A percentile compares a stretch with the other conserved stretches of the same genome.
Evolutionary conservation across 2,329 filamentous ascomycete genomes (phyloP).

Genomic region (Rutstroemia sp.): DNA sequence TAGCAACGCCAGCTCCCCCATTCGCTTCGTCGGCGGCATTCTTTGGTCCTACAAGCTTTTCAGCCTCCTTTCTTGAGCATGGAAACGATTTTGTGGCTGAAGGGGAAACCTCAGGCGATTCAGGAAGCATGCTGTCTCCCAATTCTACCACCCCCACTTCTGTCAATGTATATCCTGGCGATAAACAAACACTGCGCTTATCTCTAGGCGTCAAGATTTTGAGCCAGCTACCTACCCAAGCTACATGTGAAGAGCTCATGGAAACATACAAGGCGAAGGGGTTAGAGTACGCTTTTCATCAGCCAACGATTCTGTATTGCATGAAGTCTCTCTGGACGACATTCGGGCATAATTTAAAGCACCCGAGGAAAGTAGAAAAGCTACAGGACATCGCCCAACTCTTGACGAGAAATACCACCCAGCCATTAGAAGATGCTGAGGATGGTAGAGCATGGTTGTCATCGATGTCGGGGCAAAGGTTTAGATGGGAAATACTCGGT

Average conservation of each 20-base stretch:
- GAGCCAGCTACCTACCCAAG: neutral
- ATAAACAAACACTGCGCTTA: neutral
- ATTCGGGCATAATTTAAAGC: constrained; percentile 15
- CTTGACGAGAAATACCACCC: constrained; percentile 25
- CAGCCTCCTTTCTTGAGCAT: neutral
- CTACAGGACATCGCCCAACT: constrained; percentile 18
- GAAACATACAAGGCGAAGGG: neutral
- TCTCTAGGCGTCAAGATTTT: neutral
- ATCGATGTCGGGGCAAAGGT: constrained; percentile 21
- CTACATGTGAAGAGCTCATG: neutral
- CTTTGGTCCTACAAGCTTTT: constrained; percentile 1
- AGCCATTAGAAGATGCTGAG: constrained; percentile 20
- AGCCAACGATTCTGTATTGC: neutral
- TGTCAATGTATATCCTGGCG: neutral
- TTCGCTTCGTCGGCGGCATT: neutral
- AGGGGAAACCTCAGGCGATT: neutral
- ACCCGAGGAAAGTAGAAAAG: constrained; percentile 17
- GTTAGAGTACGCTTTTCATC: constrained; percentile 1
- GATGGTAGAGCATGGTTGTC: constrained; percentile 24
- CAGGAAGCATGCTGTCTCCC: neutral
- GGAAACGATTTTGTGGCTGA: neutral
- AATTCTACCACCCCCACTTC: neutral
- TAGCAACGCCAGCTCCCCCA: neutral
- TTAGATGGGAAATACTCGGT: constrained; percentile 28
- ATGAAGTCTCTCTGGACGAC: constrained; percentile 20